phyloP scores from a whole-genome alignment of 108 stramenopile species.

The Schizochytrium sp. region DNA sequence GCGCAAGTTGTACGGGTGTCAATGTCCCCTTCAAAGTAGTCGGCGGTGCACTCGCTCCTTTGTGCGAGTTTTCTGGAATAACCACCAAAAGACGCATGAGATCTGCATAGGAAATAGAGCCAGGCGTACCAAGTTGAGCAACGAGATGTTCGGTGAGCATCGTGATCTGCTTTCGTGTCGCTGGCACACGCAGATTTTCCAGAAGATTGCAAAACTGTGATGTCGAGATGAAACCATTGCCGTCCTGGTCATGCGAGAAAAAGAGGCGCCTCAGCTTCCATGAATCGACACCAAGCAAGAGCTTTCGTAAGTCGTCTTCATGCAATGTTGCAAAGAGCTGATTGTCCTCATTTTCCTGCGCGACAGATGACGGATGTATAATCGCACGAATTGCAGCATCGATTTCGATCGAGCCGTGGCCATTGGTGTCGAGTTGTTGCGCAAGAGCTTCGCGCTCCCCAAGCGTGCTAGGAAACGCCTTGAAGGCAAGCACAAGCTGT shows the following conservation, averaged over 20 bases:
- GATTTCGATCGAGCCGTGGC: not conserved
- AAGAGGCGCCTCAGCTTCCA: not conserved
- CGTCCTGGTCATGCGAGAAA: not conserved
- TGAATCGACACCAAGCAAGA: not conserved
- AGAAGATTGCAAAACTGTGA: not conserved
- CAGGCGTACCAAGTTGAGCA: not conserved
- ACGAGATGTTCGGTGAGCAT: not conserved
- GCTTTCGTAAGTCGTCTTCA: not conserved
- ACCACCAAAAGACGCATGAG: not conserved
- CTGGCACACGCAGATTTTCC: not conserved
- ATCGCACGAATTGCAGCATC: not conserved
- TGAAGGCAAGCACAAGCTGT: not conserved
- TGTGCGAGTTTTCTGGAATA: not conserved
- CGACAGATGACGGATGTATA: not conserved
- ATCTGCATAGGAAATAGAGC: not conserved
- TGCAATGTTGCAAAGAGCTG: not conserved
- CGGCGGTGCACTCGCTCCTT: not conserved
- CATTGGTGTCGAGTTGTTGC: not conserved
- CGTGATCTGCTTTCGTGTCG: not conserved
- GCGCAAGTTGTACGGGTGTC: not conserved
- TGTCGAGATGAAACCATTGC: not conserved
- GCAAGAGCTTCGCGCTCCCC: not conserved
- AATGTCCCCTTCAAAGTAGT: too few species aligned
- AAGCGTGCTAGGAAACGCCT: not conserved
- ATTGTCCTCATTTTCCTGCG: not conserved